phyloP scores from a whole-genome alignment of 2,329 filamentous ascomycete species.

The Pseudogymnoascus sp. region DNA sequence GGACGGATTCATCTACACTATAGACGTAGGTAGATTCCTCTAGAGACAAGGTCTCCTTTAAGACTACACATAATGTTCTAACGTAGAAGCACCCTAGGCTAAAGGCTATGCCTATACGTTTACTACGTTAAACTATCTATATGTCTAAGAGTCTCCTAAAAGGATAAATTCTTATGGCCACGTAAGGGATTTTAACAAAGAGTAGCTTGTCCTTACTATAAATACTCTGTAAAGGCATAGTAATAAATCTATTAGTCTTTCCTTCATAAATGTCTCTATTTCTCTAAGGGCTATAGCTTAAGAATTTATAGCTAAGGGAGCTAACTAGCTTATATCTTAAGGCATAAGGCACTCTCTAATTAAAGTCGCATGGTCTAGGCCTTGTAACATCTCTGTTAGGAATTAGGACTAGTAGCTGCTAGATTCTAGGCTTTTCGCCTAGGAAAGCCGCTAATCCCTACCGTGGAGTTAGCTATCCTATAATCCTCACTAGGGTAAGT shows the following conservation, averaged over 20 bases:
- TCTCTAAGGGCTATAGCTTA: background rate
- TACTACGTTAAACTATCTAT: too few relatives aligned
- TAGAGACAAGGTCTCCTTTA: background rate
- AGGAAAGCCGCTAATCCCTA: too few relatives aligned
- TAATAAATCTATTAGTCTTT: background rate
- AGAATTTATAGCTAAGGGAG: background rate
- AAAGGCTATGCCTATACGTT: too few relatives aligned
- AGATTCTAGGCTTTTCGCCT: too few relatives aligned
- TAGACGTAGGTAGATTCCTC: background rate
- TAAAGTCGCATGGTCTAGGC: too few relatives aligned
- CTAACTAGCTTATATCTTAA: background rate
- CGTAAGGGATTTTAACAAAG: background rate
- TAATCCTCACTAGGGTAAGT: too few relatives aligned
- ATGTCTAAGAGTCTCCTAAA: background rate
- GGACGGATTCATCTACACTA: background rate
- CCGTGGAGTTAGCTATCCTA: too few relatives aligned
- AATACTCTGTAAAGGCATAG: background rate
- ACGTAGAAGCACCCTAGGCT: background rate
- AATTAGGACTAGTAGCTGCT: too few relatives aligned
- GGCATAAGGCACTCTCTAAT: too few relatives aligned
- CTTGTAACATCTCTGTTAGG: too few relatives aligned
- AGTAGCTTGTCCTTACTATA: background rate
- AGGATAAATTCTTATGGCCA: background rate
- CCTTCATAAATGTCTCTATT: background rate
- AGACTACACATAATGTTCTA: background rate